Evolutionary conservation across 306 rosid species (phyloP).

Genomic region (Clitoria ternatea): DNA sequence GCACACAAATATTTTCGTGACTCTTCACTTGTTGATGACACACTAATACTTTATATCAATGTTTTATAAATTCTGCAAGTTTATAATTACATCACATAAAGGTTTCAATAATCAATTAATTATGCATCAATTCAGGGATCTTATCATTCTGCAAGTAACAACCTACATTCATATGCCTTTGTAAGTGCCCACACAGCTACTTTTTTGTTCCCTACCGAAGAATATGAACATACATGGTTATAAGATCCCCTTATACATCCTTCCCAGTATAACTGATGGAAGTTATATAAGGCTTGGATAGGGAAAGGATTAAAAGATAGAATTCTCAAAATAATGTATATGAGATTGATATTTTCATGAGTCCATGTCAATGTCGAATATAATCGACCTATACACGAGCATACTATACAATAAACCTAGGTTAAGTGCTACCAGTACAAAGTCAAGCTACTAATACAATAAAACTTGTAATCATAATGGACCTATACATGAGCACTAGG

Average conservation of each 20-base stretch:
- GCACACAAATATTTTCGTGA: too few species aligned
- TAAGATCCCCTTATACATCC: conserved; percentile 15
- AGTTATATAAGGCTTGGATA: neutral
- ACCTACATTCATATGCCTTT: neutral
- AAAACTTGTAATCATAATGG: too few species aligned
- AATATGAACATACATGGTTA: neutral
- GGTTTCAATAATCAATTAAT: conserved; percentile 3
- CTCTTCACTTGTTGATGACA: too few species aligned
- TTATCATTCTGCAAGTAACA: neutral
- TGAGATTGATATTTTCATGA: neutral
- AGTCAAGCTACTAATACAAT: too few species aligned
- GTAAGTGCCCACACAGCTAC: neutral
- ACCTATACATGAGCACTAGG: too few species aligned
- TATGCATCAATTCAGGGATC: neutral
- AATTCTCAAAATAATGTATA: neutral
- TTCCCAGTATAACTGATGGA: neutral
- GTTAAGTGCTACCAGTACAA: too few species aligned
- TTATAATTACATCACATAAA: neutral
- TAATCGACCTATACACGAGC: too few species aligned
- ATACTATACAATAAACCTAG: too few species aligned
- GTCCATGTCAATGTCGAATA: too few species aligned
- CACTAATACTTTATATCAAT: neutral
- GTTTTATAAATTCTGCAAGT: neutral
- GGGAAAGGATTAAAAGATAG: neutral
- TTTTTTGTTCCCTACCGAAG: neutral